phyloP scores from a whole-genome alignment of 208 protist species.

The Crithidia mellificae region DNA sequence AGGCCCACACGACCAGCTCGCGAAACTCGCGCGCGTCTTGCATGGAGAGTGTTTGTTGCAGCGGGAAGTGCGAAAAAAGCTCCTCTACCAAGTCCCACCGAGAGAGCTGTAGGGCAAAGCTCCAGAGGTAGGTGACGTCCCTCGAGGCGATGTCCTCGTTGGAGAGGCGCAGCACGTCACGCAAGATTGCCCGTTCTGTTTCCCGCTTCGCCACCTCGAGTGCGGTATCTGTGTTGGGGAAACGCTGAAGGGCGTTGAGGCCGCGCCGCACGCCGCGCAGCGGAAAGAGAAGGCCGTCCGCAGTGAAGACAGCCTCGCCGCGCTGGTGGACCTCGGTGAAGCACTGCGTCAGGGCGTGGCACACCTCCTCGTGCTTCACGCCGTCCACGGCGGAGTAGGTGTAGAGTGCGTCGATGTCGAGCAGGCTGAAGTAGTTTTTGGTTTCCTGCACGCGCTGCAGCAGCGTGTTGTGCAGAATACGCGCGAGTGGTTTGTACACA shows the following conservation, averaged over 20 bases:
- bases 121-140: constrained; percentile 47
- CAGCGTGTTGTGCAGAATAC: constrained; percentile 45
- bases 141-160: constrained; percentile 16
- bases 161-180: constrained; percentile 33
- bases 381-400: constrained; percentile 55
- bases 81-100: constrained; percentile 40
- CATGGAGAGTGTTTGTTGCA: constrained; percentile 30
- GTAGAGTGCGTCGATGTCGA: constrained; percentile 42
- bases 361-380: constrained; percentile 52
- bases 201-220: constrained; percentile 3
- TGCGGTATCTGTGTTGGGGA: constrained; percentile 25
- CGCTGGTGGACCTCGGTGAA: constrained; percentile 4
- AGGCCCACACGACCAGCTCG: constrained; percentile 39
- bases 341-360: constrained; percentile 17
- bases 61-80: constrained; percentile 44
- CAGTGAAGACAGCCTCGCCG: constrained; percentile 9
- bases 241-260: constrained; percentile 48
- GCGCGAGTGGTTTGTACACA: constrained; percentile 47
- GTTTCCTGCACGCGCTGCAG: constrained; percentile 17
- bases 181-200: constrained; percentile 24
- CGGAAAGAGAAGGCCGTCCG: constrained; percentile 12
- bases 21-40: constrained; percentile 42
- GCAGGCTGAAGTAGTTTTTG: constrained; percentile 2
- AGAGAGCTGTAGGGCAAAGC: constrained; percentile 32
- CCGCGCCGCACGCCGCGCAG: constrained; percentile 26